Evolutionary conservation across 2,329 filamentous ascomycete genomes (phyloP), one percentile per base, ranked within the genome.

Genomic region (Helminthosporium solani): DNA sequence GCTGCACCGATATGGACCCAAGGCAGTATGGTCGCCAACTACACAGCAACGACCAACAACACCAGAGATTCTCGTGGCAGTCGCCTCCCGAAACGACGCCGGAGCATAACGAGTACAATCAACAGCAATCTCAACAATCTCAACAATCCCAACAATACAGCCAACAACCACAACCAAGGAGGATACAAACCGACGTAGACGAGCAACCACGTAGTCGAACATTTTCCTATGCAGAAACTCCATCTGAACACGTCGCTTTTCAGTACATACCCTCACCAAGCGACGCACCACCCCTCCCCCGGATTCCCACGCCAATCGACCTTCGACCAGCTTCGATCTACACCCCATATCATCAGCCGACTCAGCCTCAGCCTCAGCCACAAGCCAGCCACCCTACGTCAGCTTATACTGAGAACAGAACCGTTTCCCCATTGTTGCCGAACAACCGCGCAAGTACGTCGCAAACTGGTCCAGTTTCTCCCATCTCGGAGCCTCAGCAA

Each of bases 201-300:
- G 28, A 18, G n/a, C 35, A 53, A 33, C 46, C 21, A 16, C 37
- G 50, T 25, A 57, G 48, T 44, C 61, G 67, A 51, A 63, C 56
- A 39, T 68, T 68, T 43, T 69, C 66, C 3, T 70, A 68, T 53
- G 61, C 64, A 33, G 63, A 66, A 27, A 70, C 67, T 15, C 68
- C 68, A 7, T 53, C 65, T 11, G 66, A 68, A 45, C 62, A 61
- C 47, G 58, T 62, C 33, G 63, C 52, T 30, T 56, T 38, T 42
- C 54, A 59, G 33, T 63, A 62, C 33, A 54, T 56, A 20, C 57
- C 59, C 2, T 63, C 57, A 30, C 56, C 58, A 4, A 56, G 47
- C 25, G 60, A 62, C 19, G 48, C 37, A 34, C 61, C 63, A 35
- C 57, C 60, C 8, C 44, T 57, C 41, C 61, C 60, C 18, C 56